A percentile compares a stretch with the other conserved stretches of the same genome.
Conservation (phyloP, 371 early-diverging fungal species). For the Apophysomyces sp. region DNA sequence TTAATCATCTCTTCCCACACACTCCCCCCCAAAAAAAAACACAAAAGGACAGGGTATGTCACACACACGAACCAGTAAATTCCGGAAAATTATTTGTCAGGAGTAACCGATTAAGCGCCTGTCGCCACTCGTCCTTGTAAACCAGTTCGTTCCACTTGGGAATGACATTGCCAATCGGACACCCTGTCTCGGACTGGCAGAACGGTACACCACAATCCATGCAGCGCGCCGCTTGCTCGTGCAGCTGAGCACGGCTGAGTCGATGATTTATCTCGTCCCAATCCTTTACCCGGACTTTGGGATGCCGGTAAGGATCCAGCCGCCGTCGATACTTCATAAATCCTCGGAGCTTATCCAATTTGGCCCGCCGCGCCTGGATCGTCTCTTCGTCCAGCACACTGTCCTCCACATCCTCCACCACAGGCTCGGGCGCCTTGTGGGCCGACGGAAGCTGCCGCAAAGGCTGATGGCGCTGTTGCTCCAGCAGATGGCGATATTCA, state of each 20-base stretch:
- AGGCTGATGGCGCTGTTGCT: conserved; percentile 52
- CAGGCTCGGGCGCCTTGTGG: conserved; percentile 37
- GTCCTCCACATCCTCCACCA: conserved; percentile 88
- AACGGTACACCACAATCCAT: conserved; percentile 98
- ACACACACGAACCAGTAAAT: conserved; percentile 59
- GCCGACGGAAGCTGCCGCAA: conserved; percentile 26
- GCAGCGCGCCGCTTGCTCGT: conserved; percentile 94
- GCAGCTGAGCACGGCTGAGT: conserved; percentile 73
- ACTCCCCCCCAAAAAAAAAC: neutral
- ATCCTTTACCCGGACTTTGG: conserved; percentile 78
- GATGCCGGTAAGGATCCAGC: conserved; percentile 83
- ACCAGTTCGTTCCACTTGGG: conserved; percentile 98
- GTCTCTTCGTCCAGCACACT: conserved; percentile 73
- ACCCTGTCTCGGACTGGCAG: conserved; percentile 95
- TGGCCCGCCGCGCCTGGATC: conserved; percentile 62
- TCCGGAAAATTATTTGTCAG: conserved; percentile 99
- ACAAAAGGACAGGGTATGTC: conserved; percentile 19
- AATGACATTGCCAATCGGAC: conserved; percentile 96
- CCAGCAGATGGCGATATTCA: conserved; percentile 84
- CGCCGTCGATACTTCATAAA: conserved; percentile 92
- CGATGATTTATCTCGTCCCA: conserved; percentile 94
- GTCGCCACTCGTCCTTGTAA: conserved; percentile 91
- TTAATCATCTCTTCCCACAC: too few relatives aligned
- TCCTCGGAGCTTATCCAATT: conserved; percentile 82
- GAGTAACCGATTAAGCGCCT: conserved; percentile 88